Conservation (phyloP, 306 rosid genomes). For the Coriaria nepalensis region DNA sequence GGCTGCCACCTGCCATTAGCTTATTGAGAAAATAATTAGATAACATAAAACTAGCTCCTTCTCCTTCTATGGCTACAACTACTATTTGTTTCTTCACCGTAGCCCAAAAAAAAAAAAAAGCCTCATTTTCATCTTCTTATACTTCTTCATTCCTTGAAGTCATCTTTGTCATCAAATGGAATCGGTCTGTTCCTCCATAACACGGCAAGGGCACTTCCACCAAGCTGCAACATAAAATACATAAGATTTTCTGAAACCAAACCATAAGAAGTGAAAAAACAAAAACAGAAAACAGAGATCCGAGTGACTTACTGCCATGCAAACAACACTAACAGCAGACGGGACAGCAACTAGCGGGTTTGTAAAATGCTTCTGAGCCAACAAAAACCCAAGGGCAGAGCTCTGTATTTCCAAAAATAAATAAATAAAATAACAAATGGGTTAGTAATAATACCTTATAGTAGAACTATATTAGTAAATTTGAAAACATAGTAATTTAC, state of each 20-base stretch:
- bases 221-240: constrained; percentile 41
- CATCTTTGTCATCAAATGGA: constrained; percentile 79
- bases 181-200: constrained; percentile 74
- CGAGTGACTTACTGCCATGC: constrained; percentile 63
- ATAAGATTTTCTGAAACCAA: constrained; percentile 3
- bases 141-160: constrained; percentile 65
- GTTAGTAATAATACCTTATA: too few species aligned
- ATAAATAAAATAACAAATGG: too few species aligned
- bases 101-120: too few species aligned
- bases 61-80: too few species aligned
- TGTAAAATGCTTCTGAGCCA: constrained; percentile 87
- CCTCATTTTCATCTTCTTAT: neutral
- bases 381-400: constrained; percentile 88
- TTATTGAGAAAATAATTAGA: too few species aligned
- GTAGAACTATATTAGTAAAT: too few species aligned
- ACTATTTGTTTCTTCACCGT: too few species aligned
- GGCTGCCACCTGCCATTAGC: too few species aligned
- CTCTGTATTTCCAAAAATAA: constrained; percentile 54
- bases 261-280: constrained; percentile 1
- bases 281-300: constrained; percentile 2
- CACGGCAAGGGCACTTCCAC: constrained; percentile 90
- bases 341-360: constrained; percentile 91
- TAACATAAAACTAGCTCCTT: too few species aligned
- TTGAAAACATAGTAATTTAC: too few species aligned
- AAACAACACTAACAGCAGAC: constrained; percentile 88